Evolutionary conservation across 805 yeast genomes (phyloP).

Genomic region (Teunomyces tritomae): DNA sequence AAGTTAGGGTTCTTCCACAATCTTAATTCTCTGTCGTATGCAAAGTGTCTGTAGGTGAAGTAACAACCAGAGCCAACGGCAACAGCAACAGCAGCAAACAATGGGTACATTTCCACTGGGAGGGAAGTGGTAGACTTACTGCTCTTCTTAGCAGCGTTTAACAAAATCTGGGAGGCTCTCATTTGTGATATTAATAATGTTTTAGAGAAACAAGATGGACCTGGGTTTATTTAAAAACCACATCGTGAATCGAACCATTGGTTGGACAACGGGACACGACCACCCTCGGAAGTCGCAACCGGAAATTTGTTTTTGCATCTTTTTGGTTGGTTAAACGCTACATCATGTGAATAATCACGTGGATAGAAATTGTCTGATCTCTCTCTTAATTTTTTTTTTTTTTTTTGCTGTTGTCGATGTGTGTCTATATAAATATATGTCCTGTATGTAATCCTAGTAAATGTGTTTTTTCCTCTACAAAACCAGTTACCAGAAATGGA

Average conservation of each 20-base stretch:
- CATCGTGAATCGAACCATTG: conserved; percentile 8
- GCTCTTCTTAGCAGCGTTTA: conserved; percentile 39
- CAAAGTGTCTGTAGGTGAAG: conserved; percentile 49
- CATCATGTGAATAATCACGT: conserved; percentile 7
- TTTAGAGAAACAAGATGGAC: neutral
- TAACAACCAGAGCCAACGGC: conserved; percentile 36
- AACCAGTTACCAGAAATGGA: conserved; percentile 26
- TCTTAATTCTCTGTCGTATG: conserved; percentile 44
- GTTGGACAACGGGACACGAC: conserved; percentile 4
- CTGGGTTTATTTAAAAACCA: neutral
- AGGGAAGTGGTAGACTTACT: conserved; percentile 16
- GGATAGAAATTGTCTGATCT: neutral
- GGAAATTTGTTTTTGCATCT: neutral
- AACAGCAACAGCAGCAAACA: conserved; percentile 44
- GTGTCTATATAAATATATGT: neutral
- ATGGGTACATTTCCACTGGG: conserved; percentile 48
- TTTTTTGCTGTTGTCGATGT: neutral
- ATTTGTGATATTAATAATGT: conserved; percentile 13
- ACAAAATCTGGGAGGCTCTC: conserved; percentile 41
- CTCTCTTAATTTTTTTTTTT: neutral
- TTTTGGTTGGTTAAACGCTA: conserved; percentile 11
- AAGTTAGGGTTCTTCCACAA: conserved; percentile 46
- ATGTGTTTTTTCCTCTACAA: too few species aligned
- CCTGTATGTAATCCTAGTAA: too few species aligned
- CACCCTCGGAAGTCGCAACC: neutral